Conservation (phyloP, 495 filamentous ascomycete genomes). For the Pseudotulostoma volvatum region DNA sequence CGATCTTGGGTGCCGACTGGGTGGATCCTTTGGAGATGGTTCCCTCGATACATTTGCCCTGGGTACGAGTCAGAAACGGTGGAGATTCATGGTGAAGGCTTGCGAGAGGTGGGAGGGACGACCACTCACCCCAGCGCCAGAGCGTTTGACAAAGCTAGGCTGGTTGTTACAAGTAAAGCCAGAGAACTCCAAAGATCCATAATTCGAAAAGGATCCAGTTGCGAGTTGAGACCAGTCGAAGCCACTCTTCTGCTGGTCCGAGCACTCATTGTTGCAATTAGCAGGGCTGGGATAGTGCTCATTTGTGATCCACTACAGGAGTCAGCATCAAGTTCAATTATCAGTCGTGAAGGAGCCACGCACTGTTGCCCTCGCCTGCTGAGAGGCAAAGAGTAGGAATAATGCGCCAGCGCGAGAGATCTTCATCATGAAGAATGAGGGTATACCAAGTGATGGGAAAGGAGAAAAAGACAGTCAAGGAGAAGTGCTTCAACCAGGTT, state of each 20-base stretch:
- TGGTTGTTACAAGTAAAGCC: constrained; percentile 49
- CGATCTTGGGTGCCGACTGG: constrained; percentile 40
- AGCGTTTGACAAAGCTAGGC: constrained; percentile 31
- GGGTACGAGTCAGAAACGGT: neutral
- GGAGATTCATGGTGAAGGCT: constrained; percentile 5
- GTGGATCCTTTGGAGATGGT: constrained; percentile 26
- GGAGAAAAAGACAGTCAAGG: neutral
- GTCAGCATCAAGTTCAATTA: constrained; percentile 4
- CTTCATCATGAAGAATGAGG: constrained; percentile 11
- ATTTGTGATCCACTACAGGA: constrained; percentile 38
- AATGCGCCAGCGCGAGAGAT: constrained; percentile 6
- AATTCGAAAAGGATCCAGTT: constrained; percentile 45
- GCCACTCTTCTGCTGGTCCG: constrained; percentile 43
- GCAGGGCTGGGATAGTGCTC: constrained; percentile 47
- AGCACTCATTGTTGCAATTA: constrained; percentile 67
- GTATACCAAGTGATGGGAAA: neutral
- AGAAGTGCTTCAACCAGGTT: neutral
- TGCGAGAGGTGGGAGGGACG: neutral
- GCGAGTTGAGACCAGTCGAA: constrained; percentile 53
- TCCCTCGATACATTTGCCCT: constrained; percentile 52
- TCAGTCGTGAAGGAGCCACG: constrained; percentile 5
- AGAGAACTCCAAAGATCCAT: constrained; percentile 54
- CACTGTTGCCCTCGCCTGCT: constrained; percentile 42
- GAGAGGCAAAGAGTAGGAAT: constrained; percentile 16
- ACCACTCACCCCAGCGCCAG: constrained; percentile 27